Evolutionary conservation across 2,329 filamentous ascomycete species (phyloP), one percentile per base, ranked within the genome.

Genomic region (Ceratocystis ficicola): DNA sequence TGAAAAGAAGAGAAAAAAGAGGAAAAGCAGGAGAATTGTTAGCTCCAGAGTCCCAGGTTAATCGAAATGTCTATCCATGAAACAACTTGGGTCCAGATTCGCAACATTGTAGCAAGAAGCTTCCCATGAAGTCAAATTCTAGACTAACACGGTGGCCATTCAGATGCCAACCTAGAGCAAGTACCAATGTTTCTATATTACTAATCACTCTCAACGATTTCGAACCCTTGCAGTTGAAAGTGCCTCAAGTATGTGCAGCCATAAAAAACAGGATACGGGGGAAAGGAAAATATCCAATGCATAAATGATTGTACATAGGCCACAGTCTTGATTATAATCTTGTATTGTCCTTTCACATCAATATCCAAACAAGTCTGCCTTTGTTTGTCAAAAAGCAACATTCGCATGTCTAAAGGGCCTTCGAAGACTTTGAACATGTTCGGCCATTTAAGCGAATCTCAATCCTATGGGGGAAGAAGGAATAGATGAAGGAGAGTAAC

Each of bases 141-240:
- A 52, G 28, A 59, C 52, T 32, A 59, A 59, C 28, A 59, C 28
- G 55, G 55, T 59, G 55, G 55, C 55, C 55, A 59, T 59, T 59
- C 28, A 59, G 6, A 41, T 36, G 15, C 22, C 20, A 32, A 7
- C 5, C 15, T 59, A n/a, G 55, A 12, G 55, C 55, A 59, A 28
- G 55, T 59, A 30, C 28, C 5, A 22, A 59, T 15, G 10, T 15
- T 41, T 0, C 7, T 20, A 30, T 36, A 59, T 59, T 59, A 59
- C 55, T 59, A 59, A 59, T 36, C 55, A 59, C n/a, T 8, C 20
- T 25, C 15, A 5, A 8, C 22, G 6, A 17, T 30, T 25, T n/a
- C 28, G 32, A 3, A 20, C 28, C 28, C n/a, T 10, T 8, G 3
- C 12, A 32, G 7, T 36, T 59, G 5, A 36, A 32, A 3, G 20